Base-by-base conservation (phyloP, 805 yeast genomes). In the Candida coquimbonensis region DNA sequence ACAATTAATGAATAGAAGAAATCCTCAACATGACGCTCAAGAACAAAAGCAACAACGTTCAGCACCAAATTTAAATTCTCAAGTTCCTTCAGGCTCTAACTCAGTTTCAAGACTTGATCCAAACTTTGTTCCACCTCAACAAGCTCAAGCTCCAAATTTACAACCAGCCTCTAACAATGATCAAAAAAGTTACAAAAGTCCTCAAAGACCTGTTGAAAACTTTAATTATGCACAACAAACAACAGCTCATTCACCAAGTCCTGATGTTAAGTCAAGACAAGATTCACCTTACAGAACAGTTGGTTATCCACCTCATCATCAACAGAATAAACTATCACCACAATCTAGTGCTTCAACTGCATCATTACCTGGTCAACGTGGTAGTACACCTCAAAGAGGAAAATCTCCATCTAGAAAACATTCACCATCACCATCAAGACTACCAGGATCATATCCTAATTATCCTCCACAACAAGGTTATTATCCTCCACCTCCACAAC, bases 261-360 rank as follows among this genome's bases (percentile, higher is more conserved):
- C 29, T 21, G 49, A 46, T 37, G 7, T 43, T 16, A 46, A 45
- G 21, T 47, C 55, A 5, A 47, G 56, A 37, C 47, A 44, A 1
- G 44, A 41, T 14, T 49, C 56, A 13, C 54, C 56, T 5, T 42
- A 43, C 17, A 49, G 49, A 26, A 39, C 43, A n/a, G 42, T 38
- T 26, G 45, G 38, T 9, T 38, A 43, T 19, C 41, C 48, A 7
- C 27, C 40, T 9, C 31, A 39, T 19, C 17, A 24, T 25, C 27
- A 29, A 6, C 13, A 27, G 5, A 16, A 19, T 14, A 29, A 9
- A 12, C 5, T 9, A n/a, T 24, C 14, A 21, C 32, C 42, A 37
- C 32, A 25, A 12, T 16, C 39, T 13, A 8, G 34, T 7, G 35
- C 47, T 5, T 35, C 43, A 7, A 36, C 27, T 3, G 37, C 51